Evolutionary conservation across 345 rosid genomes (phyloP).

Genomic region (Populus davidiana): DNA sequence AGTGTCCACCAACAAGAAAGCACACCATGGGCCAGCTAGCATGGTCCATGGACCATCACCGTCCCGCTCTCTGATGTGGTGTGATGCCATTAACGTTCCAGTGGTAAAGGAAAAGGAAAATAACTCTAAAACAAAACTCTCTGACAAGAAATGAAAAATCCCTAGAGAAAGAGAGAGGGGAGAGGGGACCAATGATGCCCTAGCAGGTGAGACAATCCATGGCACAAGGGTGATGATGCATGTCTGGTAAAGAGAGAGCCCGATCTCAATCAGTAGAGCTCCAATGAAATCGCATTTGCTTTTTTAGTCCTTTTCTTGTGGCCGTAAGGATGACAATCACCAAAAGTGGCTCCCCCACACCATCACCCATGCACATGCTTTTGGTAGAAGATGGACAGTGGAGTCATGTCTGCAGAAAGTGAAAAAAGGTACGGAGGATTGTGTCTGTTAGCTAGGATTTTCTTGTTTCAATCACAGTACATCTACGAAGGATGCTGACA

Average conservation of each 20-base stretch:
- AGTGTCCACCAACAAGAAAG: background rate
- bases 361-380: conserved; percentile 46
- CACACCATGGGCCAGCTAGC: background rate
- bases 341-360: conserved; percentile 27
- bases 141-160: background rate
- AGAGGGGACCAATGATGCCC: conserved; percentile 19
- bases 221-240: conserved; percentile 54
- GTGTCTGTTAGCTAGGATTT: background rate
- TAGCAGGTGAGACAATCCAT: conserved; percentile 49
- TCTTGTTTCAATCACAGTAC: background rate
- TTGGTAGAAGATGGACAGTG: conserved; percentile 34
- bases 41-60: conserved; percentile 2
- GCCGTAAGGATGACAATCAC: conserved; percentile 23
- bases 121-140: background rate
- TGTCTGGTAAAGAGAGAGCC: conserved; percentile 55
- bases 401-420: conserved; percentile 37
- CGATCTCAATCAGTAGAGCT: conserved; percentile 46
- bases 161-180: background rate
- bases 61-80: too few species aligned
- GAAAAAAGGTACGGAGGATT: background rate
- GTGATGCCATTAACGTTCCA: background rate
- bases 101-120: background rate
- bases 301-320: background rate
- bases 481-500: too few species aligned
- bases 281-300: conserved; percentile 8